Evolutionary conservation across 768 basidiomycete species (phyloP), one percentile per base, ranked within the genome.

Genomic region (Phanerodontia chrysosporium): DNA sequence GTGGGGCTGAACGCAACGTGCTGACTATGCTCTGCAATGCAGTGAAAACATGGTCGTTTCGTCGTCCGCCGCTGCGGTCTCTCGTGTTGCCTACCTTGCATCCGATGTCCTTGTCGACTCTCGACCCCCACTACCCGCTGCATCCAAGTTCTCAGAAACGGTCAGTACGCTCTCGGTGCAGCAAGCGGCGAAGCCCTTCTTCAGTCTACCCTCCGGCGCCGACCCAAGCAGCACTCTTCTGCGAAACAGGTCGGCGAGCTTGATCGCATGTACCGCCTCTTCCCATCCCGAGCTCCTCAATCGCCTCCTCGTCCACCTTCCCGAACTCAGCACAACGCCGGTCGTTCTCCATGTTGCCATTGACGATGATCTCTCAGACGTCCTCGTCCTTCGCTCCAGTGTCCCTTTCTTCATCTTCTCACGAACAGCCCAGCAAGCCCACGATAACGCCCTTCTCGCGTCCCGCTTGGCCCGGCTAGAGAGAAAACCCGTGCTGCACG

Each of bases 371-470:
- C 80, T 94, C 45, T 83, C 90, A 32, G 85, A 89, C 62, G 84
- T 85, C 42, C 80, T 95, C 44, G 75, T 87, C 13, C 85, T 96
- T 58, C 86, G 87, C 42, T 83, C 88, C n/a, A 80, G 85, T 21
- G 83, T 92, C 5, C 90, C 90, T 28, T 91, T 86, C 73, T 87
- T 94, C 69, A 65, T 98, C 51, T 78, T 95, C 66, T 95, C 93
- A 6, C 79, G 83, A 35, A 84, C 82, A 0, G 70, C 84, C 2
- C 89, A 93, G 69, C 82, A 94, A 67, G 92, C 94, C 3, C 90
- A 96, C 65, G 92, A 95, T 68, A 87, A 98, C 71, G 90, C 93
- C 24, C 75, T 98, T 35, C 81, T 98, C 18, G 92, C 93, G 14
- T 86, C 91, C 52, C 83, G 87, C 45, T 74, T 98, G 51, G 92